phyloP scores from a whole-genome alignment of 2,329 filamentous ascomycete species.

The Berkeleyomyces basicola region DNA sequence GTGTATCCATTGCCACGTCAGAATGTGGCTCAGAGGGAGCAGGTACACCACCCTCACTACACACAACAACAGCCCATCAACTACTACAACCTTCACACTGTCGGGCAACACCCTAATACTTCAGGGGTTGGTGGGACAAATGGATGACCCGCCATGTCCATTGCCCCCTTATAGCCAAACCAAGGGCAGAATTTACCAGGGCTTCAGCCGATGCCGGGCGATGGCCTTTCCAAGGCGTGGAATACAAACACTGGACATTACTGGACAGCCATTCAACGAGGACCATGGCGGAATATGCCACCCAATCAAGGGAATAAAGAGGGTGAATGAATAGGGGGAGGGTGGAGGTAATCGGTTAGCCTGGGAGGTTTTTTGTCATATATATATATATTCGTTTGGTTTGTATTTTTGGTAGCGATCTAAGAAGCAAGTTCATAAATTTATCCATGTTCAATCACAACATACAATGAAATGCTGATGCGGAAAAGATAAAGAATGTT shows the following conservation, averaged over 20 bases:
- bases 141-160: background rate
- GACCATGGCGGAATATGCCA: constrained; percentile 1
- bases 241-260: constrained; percentile 23
- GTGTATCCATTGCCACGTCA: background rate
- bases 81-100: background rate
- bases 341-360: background rate
- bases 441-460: background rate
- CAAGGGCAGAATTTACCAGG: constrained; percentile 15
- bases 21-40: background rate
- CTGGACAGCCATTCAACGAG: constrained; percentile 16
- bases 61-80: background rate
- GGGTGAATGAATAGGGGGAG: no score
- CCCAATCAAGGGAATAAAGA: background rate
- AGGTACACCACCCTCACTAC: background rate
- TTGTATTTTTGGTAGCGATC: background rate
- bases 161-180: no score
- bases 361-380: background rate
- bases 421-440: background rate
- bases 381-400: background rate
- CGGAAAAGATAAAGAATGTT: background rate
- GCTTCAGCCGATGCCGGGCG: constrained; percentile 22
- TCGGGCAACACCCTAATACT: background rate
- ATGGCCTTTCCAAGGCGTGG: constrained; percentile 27
- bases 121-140: background rate
- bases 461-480: background rate